A percentile compares a stretch with the other conserved stretches of the same genome.
Conservation (phyloP, 148 eudicot species). For the Diospyros lotus region DNA sequence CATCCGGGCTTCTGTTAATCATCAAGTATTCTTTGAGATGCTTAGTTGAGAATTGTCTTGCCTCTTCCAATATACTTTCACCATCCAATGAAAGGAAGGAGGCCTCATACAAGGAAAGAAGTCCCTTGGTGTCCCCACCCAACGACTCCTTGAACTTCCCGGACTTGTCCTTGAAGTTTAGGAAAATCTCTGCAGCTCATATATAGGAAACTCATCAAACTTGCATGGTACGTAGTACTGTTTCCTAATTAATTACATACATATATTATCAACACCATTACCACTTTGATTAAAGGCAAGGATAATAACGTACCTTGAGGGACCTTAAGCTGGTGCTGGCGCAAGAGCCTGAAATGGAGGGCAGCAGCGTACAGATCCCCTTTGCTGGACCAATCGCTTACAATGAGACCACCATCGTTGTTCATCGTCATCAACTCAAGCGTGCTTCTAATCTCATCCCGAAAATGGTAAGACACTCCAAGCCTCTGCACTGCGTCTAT, state of each 20-base stretch:
- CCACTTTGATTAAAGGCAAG: not conserved
- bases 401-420: not conserved
- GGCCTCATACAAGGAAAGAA: conserved; percentile 25
- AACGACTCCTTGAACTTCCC: conserved; percentile 17
- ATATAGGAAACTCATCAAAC: not conserved
- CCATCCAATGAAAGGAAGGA: conserved; percentile 7
- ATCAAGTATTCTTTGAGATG: not conserved
- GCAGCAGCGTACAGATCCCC: conserved; percentile 16
- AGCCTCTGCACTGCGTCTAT: conserved; percentile 28
- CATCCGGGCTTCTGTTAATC: not conserved
- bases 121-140: conserved; percentile 8
- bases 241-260: not conserved
- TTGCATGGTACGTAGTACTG: not conserved
- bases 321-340: conserved; percentile 22
- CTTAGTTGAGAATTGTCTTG: conserved; percentile 12
- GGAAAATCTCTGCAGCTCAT: conserved; percentile 15
- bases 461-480: conserved; percentile 27
- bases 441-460: conserved; percentile 13
- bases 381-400: not conserved
- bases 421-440: not conserved
- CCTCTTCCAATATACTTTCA: conserved; percentile 20
- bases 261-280: not conserved
- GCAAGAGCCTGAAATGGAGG: conserved; percentile 25
- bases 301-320: conserved; percentile 19
- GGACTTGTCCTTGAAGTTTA: conserved; percentile 1